Base-by-base conservation (phyloP, 179 eudicot genomes). In the Spinacia oleracea region DNA sequence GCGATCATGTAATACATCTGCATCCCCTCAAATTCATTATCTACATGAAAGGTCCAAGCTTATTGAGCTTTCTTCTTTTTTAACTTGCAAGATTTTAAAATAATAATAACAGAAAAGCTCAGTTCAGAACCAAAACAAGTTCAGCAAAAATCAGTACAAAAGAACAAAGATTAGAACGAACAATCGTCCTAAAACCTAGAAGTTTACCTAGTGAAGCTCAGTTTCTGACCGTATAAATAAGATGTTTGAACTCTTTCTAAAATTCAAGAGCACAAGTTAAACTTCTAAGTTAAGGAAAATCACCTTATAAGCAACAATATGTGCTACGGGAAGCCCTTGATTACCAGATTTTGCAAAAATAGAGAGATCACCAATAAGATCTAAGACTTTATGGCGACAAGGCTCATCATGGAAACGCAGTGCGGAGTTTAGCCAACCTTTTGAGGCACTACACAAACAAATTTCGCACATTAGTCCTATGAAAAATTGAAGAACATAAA, bases 351-450 rank as follows among this genome's bases (percentile, higher is more conserved):
- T 84, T 51, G 98, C 99, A 78, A 90, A 84, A 64, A 92, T 79
- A 76, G 99, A 93, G 76, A 96, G 83, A 84, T 96, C 99, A 42
- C 99, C 99, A 68, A 96, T 91, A 82, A 96, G 92, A 88, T 96
- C 99, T 80, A 96, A 80, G 70, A 92, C 90, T 85, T 96, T 96
- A 76, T 96, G 99, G 45, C 99, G 90, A 79, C 99, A 96, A 32
- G 99, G 94, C 78, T 96, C 99, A 66, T 96, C 85, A 34, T 62
- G 73, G 74, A 87, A 93, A 58, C 83, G 92, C 75, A 93, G 68
- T 4, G 91, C 89, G 63, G 96, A 87, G 84, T 96, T 96, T 82
- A 96, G 79, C 99, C 97, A 96, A 48, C 99, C 99, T 86, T 81
- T 80, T 62, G 80, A 87, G 72, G 86, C 81, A 82, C 99, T 96